Base-by-base conservation (phyloP, 345 rosid species). In the Salix suchowensis region DNA sequence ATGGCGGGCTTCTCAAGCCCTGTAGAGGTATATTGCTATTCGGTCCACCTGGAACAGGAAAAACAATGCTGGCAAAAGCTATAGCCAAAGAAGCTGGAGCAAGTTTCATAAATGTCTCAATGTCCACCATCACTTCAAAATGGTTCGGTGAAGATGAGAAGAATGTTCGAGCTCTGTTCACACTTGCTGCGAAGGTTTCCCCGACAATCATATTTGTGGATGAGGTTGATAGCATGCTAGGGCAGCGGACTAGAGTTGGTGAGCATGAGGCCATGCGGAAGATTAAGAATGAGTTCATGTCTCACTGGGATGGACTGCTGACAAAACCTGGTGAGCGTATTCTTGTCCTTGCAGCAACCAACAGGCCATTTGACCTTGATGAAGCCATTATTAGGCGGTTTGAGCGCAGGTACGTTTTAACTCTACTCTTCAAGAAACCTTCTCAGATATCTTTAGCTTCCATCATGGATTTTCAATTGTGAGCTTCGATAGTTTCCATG, bases 131-230 rank as follows among this genome's bases (percentile, higher is more conserved):
- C 76, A 96, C 99, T 32, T 94, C 98, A 0, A 96, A 96, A 88
- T 96, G 99, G 99, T 96, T 94, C 69, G 98, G 99, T 46, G 99
- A 96, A 85, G 99, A 96, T 74, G 99, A 96, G 74, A 96, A 96
- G 87, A 96, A 91, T 60, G 98, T 96, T 19, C 88, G 97, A 71
- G 98, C 99, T 24, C 74, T 94, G 61, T 96, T 96, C 78, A 85
- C 95, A 5, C 91, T 96, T 46, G 99, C 99, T 77, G 95, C 95
- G 5, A 96, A 94, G 85, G 98, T 96, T 32, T 90, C 99, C 23
- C 99, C 99, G 39, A 92, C 99, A 11, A 96, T 96, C 46, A 96
- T 96, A 74, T 96, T 94, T 5, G 93, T 96, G 71, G 99, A 96
- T 79, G 98, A 96, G 82, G 99, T 96, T 54, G 99, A 96, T 84